Conservation (phyloP, 2,329 filamentous ascomycete genomes). For the Aspergillus quadricinctus region DNA sequence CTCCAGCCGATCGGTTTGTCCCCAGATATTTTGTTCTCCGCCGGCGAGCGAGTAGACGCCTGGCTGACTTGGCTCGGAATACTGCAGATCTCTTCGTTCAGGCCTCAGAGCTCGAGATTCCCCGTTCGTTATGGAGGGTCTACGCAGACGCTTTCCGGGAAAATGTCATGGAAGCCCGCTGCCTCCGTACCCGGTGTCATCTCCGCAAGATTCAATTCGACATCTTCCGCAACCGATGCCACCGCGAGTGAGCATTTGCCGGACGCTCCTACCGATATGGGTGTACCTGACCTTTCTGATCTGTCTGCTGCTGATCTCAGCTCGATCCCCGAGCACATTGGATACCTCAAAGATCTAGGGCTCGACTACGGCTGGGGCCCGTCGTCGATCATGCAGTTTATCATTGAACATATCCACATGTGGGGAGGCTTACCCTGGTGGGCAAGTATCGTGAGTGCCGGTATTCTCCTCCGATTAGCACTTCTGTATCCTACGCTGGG, state of each 20-base stretch:
- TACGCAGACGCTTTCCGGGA: slow-evolving; percentile 18
- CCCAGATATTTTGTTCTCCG: slow-evolving; percentile 1
- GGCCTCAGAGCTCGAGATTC: slow-evolving; percentile 21
- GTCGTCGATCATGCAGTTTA: slow-evolving; percentile 67
- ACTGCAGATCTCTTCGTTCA: slow-evolving; percentile 33
- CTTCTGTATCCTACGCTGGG: slow-evolving; percentile 64
- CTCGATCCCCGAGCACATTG: slow-evolving; percentile 68
- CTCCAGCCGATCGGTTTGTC: slow-evolving; percentile 34
- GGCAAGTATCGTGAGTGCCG: slow-evolving; percentile 63
- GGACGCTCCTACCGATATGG: slow-evolving; percentile 1
- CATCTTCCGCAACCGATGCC: slow-evolving; percentile 21
- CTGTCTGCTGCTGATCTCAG: slow-evolving; percentile 37
- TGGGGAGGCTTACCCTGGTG: slow-evolving; percentile 76
- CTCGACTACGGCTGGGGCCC: slow-evolving; percentile 84
- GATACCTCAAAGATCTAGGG: slow-evolving; percentile 77
- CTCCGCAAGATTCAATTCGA: slow-evolving; percentile 38
- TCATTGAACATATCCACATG: slow-evolving; percentile 79
- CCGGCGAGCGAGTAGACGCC: neutral
- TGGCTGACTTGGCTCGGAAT: slow-evolving; percentile 15
- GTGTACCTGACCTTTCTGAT: slow-evolving; percentile 19
- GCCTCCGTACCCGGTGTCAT: slow-evolving; percentile 19
- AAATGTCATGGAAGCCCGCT: slow-evolving; percentile 19
- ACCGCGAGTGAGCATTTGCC: slow-evolving; percentile 4
- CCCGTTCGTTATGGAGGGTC: slow-evolving; percentile 17
- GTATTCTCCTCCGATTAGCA: slow-evolving; percentile 59